phyloP scores from a whole-genome alignment of 225 moss, liverwort and hornwort genomes.

The Thuidium tamariscinum region DNA sequence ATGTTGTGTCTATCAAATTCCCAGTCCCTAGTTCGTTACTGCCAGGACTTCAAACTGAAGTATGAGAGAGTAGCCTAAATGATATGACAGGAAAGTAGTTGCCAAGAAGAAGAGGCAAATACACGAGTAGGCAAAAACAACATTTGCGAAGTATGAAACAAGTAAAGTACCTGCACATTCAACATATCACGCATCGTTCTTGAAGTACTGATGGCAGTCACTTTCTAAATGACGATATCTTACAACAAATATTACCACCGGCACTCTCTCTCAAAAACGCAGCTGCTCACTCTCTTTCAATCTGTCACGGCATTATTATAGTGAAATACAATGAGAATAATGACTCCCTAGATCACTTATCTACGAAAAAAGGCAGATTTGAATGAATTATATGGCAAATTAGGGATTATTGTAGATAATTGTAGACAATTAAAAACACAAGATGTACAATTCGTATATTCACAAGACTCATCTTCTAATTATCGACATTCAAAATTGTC shows the following conservation, averaged over 20 bases:
- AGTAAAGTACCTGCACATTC: neutral
- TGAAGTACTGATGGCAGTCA: neutral
- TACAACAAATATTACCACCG: neutral
- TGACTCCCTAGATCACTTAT: neutral
- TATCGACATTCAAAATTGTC: slow-evolving; percentile 30
- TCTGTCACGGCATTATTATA: neutral
- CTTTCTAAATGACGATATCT: neutral
- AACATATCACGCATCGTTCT: neutral
- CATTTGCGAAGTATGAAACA: neutral
- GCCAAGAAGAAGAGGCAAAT: neutral
- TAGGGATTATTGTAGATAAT: slow-evolving; percentile 15
- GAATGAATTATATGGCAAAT: slow-evolving; percentile 8
- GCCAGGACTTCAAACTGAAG: neutral
- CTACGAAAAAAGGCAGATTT: neutral
- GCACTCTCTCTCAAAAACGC: neutral
- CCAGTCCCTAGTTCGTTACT: neutral
- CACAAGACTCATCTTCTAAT: slow-evolving; percentile 39
- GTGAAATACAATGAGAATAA: neutral
- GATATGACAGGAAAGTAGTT: neutral
- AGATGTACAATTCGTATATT: slow-evolving; percentile 52
- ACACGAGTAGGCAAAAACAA: neutral
- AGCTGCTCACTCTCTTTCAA: neutral
- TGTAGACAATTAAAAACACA: slow-evolving; percentile 22
- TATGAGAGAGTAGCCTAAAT: neutral
- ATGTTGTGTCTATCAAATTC: neutral